phyloP scores from a whole-genome alignment of 345 rosid genomes.

The Durio zibethinus region DNA sequence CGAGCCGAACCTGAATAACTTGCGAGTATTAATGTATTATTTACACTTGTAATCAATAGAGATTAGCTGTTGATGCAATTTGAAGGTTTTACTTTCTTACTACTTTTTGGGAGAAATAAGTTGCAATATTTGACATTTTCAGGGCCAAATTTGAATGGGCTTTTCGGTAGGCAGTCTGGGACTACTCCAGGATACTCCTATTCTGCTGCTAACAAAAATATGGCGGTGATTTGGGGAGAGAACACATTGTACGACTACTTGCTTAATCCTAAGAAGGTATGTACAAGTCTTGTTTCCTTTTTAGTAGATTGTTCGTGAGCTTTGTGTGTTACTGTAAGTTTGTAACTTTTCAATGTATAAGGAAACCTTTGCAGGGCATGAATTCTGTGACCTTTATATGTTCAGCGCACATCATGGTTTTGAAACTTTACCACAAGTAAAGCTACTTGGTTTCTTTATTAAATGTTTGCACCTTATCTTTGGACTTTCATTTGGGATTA shows the following conservation, averaged over 20 bases:
- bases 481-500: not conserved
- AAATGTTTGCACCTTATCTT: not conserved
- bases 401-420: not conserved
- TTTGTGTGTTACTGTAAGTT: not conserved
- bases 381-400: no score
- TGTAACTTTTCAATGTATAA: not conserved
- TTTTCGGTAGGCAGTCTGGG: slow-evolving; percentile 82
- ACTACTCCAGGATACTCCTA: slow-evolving; percentile 78
- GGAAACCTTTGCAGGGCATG: not conserved
- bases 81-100: not conserved
- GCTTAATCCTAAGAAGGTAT: slow-evolving; percentile 83
- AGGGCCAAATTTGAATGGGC: slow-evolving; percentile 89
- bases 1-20: no score
- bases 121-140: slow-evolving; percentile 9
- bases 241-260: slow-evolving; percentile 68
- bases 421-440: not conserved
- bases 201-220: slow-evolving; percentile 76
- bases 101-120: not conserved
- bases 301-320: not conserved
- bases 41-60: no score
- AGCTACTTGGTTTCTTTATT: not conserved
- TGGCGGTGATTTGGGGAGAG: slow-evolving; percentile 78
- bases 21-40: no score
- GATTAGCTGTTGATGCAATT: not conserved
- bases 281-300: not conserved